A percentile compares a stretch with the other conserved stretches of the same genome.
Conservation (phyloP, 225 moss, liverwort and hornwort species). For the Straminergon stramineum region DNA sequence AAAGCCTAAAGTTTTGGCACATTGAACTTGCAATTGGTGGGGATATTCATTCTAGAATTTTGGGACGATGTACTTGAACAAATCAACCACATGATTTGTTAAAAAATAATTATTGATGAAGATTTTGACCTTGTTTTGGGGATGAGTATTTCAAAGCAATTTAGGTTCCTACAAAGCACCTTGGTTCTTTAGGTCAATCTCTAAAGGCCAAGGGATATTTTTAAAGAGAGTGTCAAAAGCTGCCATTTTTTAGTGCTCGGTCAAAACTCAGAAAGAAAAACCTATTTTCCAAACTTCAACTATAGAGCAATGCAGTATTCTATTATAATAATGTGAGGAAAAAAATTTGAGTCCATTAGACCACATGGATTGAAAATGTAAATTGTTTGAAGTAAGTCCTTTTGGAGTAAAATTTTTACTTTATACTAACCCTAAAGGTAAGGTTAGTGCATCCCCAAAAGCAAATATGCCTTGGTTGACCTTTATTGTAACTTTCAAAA, state of each 20-base stretch:
- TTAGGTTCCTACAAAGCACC: too few species aligned
- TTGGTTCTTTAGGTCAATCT: too few species aligned
- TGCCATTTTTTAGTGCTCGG: background rate
- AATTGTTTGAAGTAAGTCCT: background rate
- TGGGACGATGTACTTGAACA: too few species aligned
- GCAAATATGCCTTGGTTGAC: background rate
- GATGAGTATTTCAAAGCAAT: too few species aligned
- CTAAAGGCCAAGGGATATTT: background rate
- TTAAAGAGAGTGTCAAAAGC: background rate
- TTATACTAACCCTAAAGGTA: background rate
- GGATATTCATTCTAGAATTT: too few species aligned
- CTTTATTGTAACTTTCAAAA: background rate
- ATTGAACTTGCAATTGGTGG: too few species aligned
- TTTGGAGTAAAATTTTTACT: background rate
- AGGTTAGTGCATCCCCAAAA: rapidly evolving
- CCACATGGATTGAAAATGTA: rapidly evolving
- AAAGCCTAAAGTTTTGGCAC: too few species aligned
- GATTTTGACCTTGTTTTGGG: too few species aligned
- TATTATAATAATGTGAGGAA: background rate
- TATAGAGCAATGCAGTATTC: background rate
- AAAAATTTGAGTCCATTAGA: background rate
- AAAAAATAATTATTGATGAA: too few species aligned
- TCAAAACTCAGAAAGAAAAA: background rate
- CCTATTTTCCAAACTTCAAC: background rate
- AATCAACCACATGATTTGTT: too few species aligned